These are phyloP conservation scores for Phanerochaete carnosa DNA, from an alignment of 768 basidiomycete genomes.

Conservation along the genomic window DNA sequence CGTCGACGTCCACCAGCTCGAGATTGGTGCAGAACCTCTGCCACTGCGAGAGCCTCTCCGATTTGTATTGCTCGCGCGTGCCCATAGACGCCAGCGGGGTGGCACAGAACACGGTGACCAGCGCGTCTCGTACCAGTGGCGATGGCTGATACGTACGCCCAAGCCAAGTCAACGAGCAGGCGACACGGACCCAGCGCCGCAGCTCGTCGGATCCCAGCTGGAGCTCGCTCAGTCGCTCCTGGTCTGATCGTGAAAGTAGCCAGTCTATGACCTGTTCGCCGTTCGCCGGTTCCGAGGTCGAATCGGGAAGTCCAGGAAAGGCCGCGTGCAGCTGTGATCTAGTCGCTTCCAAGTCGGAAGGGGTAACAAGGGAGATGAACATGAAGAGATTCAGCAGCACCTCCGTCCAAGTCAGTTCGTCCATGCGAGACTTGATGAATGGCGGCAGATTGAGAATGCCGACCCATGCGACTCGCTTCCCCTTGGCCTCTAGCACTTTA, in stretches of 20 bases:
- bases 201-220: conserved; percentile 25
- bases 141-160: conserved; percentile 27
- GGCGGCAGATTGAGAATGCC: conserved; percentile 43
- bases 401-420: conserved; percentile 38
- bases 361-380: conserved; percentile 35
- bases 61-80: conserved; percentile 29
- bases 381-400: conserved; percentile 39
- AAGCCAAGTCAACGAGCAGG: conserved; percentile 24
- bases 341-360: conserved; percentile 12
- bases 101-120: conserved; percentile 30
- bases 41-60: conserved; percentile 27
- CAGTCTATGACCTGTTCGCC: conserved; percentile 20
- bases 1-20: conserved; percentile 29
- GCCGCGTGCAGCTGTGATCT: conserved; percentile 15
- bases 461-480: conserved; percentile 35
- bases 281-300: conserved; percentile 19
- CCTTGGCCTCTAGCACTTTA: conserved; percentile 33
- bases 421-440: conserved; percentile 39
- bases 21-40: conserved; percentile 22
- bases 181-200: conserved; percentile 29
- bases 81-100: conserved; percentile 31
- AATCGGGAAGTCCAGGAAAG: conserved; percentile 20
- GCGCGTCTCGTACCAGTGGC: conserved; percentile 22
- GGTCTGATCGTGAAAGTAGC: conserved; percentile 23
- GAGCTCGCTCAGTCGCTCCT: conserved; percentile 23